These are phyloP conservation scores for Saccharum spontaneum DNA, from an alignment of 176 grass and related monocot genomes.

Conservation along the genomic window DNA sequence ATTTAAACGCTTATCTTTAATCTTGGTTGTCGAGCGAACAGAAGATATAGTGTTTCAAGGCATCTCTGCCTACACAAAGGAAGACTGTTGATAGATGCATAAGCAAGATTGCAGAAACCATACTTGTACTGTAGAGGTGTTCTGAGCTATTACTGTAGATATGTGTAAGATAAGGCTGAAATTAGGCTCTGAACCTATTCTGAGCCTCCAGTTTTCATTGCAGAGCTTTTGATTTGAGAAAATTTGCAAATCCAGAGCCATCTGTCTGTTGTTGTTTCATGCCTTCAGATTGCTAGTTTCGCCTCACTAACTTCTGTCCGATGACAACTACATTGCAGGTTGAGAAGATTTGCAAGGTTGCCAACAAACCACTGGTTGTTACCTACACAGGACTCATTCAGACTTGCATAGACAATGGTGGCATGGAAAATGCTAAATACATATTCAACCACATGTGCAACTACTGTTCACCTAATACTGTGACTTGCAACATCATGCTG, in stretches of 20 bases:
- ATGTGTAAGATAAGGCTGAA: neutral
- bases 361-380: slow-evolving; percentile 95
- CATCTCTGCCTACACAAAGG: neutral
- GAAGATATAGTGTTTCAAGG: slow-evolving; percentile 12
- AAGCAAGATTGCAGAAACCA: slow-evolving; percentile 1
- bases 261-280: slow-evolving; percentile 4
- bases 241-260: neutral
- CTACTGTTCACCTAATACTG: slow-evolving; percentile 78
- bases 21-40: neutral
- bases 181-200: slow-evolving; percentile 7
- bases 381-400: slow-evolving; percentile 94
- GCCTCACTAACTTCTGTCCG: slow-evolving; percentile 21
- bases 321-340: slow-evolving; percentile 56
- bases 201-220: neutral
- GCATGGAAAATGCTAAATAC: slow-evolving; percentile 83
- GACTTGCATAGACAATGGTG: slow-evolving; percentile 73
- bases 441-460: slow-evolving; percentile 83
- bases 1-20: neutral
- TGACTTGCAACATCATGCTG: slow-evolving; percentile 88
- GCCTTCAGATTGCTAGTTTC: slow-evolving; percentile 11
- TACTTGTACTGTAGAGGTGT: slow-evolving; percentile 11
- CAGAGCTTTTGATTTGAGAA: slow-evolving; percentile 24
- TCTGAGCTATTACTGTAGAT: neutral
- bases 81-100: neutral
- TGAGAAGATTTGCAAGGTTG: slow-evolving; percentile 95